Conservation (phyloP, 345 rosid species). For the Gynandropsis gynandra region DNA sequence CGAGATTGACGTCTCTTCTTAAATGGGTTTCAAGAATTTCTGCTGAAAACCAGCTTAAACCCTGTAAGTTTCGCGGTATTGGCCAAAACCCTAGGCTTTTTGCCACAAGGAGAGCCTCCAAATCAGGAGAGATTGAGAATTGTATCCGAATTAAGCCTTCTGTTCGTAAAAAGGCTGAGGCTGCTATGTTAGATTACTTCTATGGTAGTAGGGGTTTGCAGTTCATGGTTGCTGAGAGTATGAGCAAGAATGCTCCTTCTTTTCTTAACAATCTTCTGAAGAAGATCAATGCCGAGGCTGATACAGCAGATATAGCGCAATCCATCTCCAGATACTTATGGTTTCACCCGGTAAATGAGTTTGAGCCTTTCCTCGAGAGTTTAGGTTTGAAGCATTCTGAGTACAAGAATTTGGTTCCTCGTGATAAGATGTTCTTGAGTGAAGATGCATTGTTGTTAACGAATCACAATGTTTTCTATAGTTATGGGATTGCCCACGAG, state of each 20-base stretch:
- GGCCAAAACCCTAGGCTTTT: conserved; percentile 35
- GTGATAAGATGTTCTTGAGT: conserved; percentile 44
- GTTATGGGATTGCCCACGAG: conserved; percentile 49
- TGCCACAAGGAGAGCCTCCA: conserved; percentile 13
- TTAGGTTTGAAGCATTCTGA: conserved; percentile 44
- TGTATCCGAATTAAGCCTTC: conserved; percentile 21
- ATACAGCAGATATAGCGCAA: conserved; percentile 20
- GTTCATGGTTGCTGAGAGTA: conserved; percentile 44
- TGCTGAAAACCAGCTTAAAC: conserved; percentile 10
- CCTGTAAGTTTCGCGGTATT: background rate
- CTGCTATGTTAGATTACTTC: conserved; percentile 52
- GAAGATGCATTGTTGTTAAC: conserved; percentile 56
- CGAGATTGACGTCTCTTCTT: conserved; percentile 21
- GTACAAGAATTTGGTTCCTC: conserved; percentile 37
- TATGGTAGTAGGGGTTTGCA: conserved; percentile 42
- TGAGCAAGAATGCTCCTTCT: conserved; percentile 46
- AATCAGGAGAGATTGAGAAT: background rate
- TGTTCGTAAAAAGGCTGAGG: conserved; percentile 30
- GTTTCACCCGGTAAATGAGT: conserved; percentile 63
- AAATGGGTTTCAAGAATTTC: conserved; percentile 33
- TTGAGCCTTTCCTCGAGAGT: conserved; percentile 68
- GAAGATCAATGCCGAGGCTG: conserved; percentile 14
- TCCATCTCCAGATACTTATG: conserved; percentile 39
- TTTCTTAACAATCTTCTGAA: conserved; percentile 36
- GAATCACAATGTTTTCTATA: conserved; percentile 57